Evolutionary conservation across 352 stramenopile genomes (phyloP).

Genomic region (Globisporangium cederbergense): DNA sequence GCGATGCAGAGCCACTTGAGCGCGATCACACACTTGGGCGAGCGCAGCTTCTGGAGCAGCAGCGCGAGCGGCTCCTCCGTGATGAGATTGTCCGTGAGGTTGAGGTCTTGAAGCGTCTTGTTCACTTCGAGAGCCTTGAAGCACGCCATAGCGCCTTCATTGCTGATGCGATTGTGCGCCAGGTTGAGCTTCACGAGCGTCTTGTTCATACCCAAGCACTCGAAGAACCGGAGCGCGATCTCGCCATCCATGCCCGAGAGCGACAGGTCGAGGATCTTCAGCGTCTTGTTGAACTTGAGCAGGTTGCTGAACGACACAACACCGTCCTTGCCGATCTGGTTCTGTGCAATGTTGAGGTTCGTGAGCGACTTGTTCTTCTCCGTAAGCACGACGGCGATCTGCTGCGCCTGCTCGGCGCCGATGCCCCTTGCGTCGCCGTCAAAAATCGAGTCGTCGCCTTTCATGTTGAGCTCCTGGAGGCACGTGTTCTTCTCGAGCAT

Average conservation of each 20-base stretch:
- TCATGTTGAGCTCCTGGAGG: constrained; percentile 61
- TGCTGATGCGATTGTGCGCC: constrained; percentile 66
- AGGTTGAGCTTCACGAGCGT: constrained; percentile 46
- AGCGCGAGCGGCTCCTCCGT: constrained; percentile 67
- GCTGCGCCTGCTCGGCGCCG: constrained; percentile 38
- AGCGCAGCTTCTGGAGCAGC: constrained; percentile 33
- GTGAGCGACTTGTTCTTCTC: constrained; percentile 50
- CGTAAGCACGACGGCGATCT: constrained; percentile 39
- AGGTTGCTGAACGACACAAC: constrained; percentile 48
- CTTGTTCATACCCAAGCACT: constrained; percentile 58
- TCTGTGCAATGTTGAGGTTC: constrained; percentile 54
- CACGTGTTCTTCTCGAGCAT: constrained; percentile 60
- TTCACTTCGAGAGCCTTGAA: constrained; percentile 56
- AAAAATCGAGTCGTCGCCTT: constrained; percentile 52
- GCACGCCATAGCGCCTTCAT: constrained; percentile 67
- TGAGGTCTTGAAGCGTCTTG: constrained; percentile 53
- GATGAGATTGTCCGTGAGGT: constrained; percentile 70
- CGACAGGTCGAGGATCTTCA: constrained; percentile 65
- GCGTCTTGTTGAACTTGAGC: constrained; percentile 43
- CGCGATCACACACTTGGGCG: constrained; percentile 21
- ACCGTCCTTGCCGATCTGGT: constrained; percentile 56
- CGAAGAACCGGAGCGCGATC: constrained; percentile 59
- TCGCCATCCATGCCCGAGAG: constrained; percentile 53
- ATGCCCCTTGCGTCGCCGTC: constrained; percentile 45
- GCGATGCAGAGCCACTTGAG: constrained; percentile 58